Base-by-base conservation (phyloP, 2,329 filamentous ascomycete species). In the Dothidotthia symphoricarpi region DNA sequence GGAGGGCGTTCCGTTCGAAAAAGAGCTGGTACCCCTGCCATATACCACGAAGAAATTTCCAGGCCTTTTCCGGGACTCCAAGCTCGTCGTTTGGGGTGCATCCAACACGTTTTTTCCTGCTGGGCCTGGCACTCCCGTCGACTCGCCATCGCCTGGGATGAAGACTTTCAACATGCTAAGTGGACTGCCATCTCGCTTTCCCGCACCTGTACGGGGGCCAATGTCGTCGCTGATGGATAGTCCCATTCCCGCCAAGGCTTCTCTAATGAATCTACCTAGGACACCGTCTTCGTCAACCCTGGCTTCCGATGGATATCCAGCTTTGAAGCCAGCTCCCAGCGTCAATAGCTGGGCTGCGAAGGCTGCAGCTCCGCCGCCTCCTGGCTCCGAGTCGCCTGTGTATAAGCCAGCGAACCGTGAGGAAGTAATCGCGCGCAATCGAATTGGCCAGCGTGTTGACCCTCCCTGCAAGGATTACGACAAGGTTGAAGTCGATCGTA, bases 371-470 rank as follows among this genome's bases (percentile, higher is more conserved):
- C 64, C 69, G 12, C 51, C 64, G 3, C 69, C 64, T 11, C 52
- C 66, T n/a, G 57, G 26, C 2, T 22, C 38, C 6, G 31, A 36
- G 15, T 29, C 34, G 47, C 38, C 54, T 2, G 27, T 28, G 14
- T 63, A 63, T 31, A 52, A 53, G 36, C 53, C 58, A 10, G 28
- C 40, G 16, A 53, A 51, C 40, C 50, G 62, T 39, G 47, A 63
- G 40, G 66, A 47, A 54, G 59, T 43, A 55, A 73, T 82, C 38
- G 69, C 74, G 30, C 75, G 77, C 44, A 83, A 83, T 61, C 76
- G 75, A 42, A 66, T 69, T 41, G 78, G 78, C 25, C 78, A 82
- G 53, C 77, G 80, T 39, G 70, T 83, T 38, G 80, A 83, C 53
- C 51, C 70, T 61, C 50, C 71, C 57, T 54, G 71, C 61, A 63